phyloP scores from a whole-genome alignment of 441 rosid genomes.

The Populus tomentosa region DNA sequence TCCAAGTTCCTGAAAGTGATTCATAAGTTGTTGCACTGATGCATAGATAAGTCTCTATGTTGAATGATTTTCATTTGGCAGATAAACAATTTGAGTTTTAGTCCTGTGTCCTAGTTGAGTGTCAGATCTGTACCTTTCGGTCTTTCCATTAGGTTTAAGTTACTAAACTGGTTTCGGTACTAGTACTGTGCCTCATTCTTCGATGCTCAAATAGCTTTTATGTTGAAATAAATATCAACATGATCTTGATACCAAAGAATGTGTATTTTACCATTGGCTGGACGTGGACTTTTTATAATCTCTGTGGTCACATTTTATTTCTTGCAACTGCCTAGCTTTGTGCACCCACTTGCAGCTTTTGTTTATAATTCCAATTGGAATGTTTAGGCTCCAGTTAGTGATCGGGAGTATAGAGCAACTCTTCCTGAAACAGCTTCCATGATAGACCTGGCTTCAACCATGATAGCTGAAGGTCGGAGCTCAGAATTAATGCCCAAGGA shows the following conservation, averaged over 20 bases:
- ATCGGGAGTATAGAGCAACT: conserved; percentile 81
- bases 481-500: conserved; percentile 84
- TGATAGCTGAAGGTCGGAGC: conserved; percentile 83
- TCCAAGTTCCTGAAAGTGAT: not conserved
- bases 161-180: not conserved
- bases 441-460: conserved; percentile 87
- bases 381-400: conserved; percentile 93
- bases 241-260: not conserved
- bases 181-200: not conserved
- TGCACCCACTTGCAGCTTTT: conserved; percentile 16
- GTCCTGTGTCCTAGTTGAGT: not conserved
- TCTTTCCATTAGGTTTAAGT: not conserved
- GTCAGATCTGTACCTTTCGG: not conserved
- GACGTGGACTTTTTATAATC: not conserved
- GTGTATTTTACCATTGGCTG: not conserved
- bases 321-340: conserved; percentile 13
- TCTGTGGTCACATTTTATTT: conserved; percentile 11
- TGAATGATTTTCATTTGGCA: not conserved
- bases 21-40: not conserved
- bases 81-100: not conserved
- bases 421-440: conserved; percentile 87
- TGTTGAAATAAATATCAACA: not conserved
- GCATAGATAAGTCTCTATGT: not conserved
- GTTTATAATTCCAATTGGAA: conserved; percentile 27
- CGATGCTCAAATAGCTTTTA: not conserved